These are phyloP conservation scores for Proteromonas lacertae DNA, from an alignment of 352 stramenopile species.

Conservation along the genomic window DNA sequence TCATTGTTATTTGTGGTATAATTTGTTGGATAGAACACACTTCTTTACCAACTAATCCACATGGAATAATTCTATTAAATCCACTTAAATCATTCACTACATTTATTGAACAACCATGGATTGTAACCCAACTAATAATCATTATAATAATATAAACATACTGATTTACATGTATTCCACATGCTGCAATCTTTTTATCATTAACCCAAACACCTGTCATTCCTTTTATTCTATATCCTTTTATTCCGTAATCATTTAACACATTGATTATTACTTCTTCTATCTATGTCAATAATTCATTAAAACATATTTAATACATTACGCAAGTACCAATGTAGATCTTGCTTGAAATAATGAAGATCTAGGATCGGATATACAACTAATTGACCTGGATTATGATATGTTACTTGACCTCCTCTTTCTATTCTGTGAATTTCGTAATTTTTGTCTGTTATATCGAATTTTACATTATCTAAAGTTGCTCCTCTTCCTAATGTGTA, in stretches of 20 bases:
- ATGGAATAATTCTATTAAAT: slow-evolving; percentile 82
- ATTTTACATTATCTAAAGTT: neutral
- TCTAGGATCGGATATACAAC: slow-evolving; percentile 88
- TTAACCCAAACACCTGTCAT: slow-evolving; percentile 78
- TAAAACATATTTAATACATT: neutral
- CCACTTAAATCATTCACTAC: slow-evolving; percentile 43
- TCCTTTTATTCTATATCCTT: slow-evolving; percentile 43
- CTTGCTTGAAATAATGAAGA: slow-evolving; percentile 54
- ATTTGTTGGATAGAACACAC: slow-evolving; percentile 16
- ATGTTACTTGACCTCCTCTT: slow-evolving; percentile 90
- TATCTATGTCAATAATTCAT: slow-evolving; percentile 29
- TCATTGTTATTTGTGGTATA: too few species aligned
- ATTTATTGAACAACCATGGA: slow-evolving; percentile 90
- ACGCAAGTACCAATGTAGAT: slow-evolving; percentile 72
- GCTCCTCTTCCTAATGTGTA: neutral
- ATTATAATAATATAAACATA: too few species aligned
- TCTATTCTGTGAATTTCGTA: slow-evolving; percentile 58
- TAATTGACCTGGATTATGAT: slow-evolving; percentile 81
- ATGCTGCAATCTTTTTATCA: slow-evolving; percentile 67
- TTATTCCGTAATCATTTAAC: slow-evolving; percentile 36
- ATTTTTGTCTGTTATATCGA: neutral
- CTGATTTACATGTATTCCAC: slow-evolving; percentile 60
- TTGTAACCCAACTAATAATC: slow-evolving; percentile 98
- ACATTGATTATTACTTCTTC: slow-evolving; percentile 75
- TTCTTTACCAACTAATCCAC: slow-evolving; percentile 49